Conservation (phyloP, 225 moss, liverwort and hornwort species). For the Physcomitrium patens region DNA sequence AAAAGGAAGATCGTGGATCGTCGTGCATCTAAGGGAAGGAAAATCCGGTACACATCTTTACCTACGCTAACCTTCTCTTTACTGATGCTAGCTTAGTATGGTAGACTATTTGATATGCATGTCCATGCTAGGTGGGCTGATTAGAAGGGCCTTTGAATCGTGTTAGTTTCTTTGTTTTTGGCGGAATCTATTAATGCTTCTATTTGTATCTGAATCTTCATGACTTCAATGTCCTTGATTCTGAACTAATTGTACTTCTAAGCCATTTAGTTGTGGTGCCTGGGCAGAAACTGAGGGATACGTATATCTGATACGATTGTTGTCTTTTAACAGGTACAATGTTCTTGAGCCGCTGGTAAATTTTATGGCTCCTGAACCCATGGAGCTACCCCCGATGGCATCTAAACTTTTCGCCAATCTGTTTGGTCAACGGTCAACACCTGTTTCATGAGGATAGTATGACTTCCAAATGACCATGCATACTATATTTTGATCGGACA, state of each 20-base stretch:
- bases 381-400: constrained; percentile 76
- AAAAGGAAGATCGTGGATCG: constrained; percentile 95
- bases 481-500: neutral
- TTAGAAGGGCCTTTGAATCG: neutral
- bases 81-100: no score
- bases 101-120: no score
- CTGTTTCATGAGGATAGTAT: constrained; percentile 32
- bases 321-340: constrained; percentile 59
- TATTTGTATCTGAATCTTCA: neutral
- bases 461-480: neutral
- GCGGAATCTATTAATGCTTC: constrained; percentile 6
- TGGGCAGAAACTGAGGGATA: no score
- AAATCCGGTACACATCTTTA: constrained; percentile 59
- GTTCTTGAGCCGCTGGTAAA: constrained; percentile 78
- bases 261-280: no score
- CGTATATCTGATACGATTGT: neutral
- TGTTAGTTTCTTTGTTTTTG: neutral
- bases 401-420: constrained; percentile 79
- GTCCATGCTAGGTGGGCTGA: no score
- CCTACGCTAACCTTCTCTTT: no score
- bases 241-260: no score
- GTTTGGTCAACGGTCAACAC: constrained; percentile 59
- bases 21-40: constrained; percentile 97
- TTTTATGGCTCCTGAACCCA: constrained; percentile 92
- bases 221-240: no score